These are phyloP conservation scores for Neonectria sp. DNA, from an alignment of 2,329 filamentous ascomycete genomes.

Conservation along the genomic window DNA sequence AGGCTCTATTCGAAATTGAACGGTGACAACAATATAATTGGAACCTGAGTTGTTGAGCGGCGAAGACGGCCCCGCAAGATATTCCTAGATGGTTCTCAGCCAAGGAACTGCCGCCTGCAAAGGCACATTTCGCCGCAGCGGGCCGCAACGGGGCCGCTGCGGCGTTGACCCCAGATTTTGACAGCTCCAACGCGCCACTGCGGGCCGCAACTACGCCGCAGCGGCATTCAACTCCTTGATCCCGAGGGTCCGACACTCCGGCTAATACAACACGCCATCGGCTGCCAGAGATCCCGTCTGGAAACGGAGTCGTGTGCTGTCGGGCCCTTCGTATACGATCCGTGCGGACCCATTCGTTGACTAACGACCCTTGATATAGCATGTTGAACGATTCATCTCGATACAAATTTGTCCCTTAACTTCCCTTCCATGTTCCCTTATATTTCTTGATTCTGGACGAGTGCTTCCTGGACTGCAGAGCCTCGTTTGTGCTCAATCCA, in stretches of 20 bases:
- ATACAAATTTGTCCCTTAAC: neutral
- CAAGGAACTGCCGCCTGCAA: neutral
- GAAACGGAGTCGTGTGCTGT: neutral
- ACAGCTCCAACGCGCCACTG: neutral
- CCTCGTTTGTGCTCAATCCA: too few relatives aligned
- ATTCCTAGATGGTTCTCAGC: neutral
- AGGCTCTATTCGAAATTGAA: neutral
- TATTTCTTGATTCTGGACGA: too few relatives aligned
- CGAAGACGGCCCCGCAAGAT: neutral
- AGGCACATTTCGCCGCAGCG: neutral
- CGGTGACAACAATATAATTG: neutral
- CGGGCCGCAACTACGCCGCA: constrained; percentile 10
- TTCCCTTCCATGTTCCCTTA: too few relatives aligned
- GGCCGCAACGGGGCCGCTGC: neutral
- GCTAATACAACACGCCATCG: constrained; percentile 8
- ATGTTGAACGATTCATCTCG: neutral
- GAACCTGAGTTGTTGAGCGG: constrained; percentile 1
- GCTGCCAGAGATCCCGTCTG: neutral
- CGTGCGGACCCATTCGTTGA: neutral
- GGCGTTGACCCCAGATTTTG: neutral
- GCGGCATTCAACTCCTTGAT: neutral
- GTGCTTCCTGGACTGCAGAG: too few relatives aligned
- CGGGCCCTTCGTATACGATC: neutral
- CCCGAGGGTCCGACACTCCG: constrained; percentile 1
- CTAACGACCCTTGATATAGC: neutral